These are phyloP conservation scores for Ajuga reptans DNA, from an alignment of 305 asterid genomes.

Conservation along the genomic window DNA sequence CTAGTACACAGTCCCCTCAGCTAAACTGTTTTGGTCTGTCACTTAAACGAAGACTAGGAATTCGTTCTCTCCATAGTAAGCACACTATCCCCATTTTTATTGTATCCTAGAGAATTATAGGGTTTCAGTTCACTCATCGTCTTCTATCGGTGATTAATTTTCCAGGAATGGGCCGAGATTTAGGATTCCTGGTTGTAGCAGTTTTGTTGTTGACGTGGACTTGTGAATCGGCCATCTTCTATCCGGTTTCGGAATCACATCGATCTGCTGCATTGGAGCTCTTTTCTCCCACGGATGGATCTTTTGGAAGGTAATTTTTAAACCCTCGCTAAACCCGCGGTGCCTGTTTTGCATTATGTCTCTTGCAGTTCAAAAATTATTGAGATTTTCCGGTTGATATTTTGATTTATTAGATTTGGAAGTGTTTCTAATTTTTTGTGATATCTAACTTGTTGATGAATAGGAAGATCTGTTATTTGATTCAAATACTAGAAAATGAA, in stretches of 20 bases:
- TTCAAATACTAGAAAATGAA: background rate
- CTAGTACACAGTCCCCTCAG: background rate
- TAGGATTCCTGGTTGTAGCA: slow-evolving; percentile 45
- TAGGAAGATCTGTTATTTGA: slow-evolving; percentile 19
- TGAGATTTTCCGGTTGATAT: background rate
- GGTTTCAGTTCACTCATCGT: slow-evolving; percentile 6
- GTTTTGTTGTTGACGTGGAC: slow-evolving; percentile 36
- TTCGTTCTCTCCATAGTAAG: slow-evolving; percentile 17
- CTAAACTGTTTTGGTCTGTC: slow-evolving; percentile 2
- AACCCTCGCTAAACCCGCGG: slow-evolving; percentile 37
- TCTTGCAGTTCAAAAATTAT: background rate
- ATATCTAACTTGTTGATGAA: slow-evolving; percentile 1
- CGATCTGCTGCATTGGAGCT: slow-evolving; percentile 84
- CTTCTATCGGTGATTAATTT: background rate
- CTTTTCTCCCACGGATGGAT: slow-evolving; percentile 48
- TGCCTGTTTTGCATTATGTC: background rate
- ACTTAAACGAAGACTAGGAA: slow-evolving; percentile 19
- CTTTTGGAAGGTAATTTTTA: slow-evolving; percentile 54
- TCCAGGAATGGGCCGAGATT: slow-evolving; percentile 50
- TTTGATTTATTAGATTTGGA: slow-evolving; percentile 14
- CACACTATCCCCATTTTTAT: background rate
- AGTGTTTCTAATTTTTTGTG: slow-evolving; percentile 9
- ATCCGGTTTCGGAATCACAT: slow-evolving; percentile 65
- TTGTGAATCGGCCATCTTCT: slow-evolving; percentile 61
- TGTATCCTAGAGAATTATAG: background rate